Base-by-base conservation (phyloP, 768 basidiomycete genomes). In the Lentinus brumalis region DNA sequence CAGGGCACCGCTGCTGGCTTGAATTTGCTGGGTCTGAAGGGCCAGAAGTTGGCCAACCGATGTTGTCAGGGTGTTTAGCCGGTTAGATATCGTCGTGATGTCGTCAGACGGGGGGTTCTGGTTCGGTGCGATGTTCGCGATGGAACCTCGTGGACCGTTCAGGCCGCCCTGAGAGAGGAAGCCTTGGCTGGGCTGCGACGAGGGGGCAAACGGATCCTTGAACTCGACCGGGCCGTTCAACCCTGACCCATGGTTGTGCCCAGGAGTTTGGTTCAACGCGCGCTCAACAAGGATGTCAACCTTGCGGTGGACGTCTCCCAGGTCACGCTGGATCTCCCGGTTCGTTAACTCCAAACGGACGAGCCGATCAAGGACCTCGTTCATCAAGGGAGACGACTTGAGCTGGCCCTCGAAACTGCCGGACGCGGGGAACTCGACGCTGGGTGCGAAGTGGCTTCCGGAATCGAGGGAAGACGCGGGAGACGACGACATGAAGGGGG, bases 21-120 rank as follows among this genome's bases (percentile, higher is more conserved):
- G 88, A 26, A 87, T 83, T 53, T 81, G 80, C 65, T 92, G 90
- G 1, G 90, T 92, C 71, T 92, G 91, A 45, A 92, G 72, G 2
- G 89, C 88, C 9, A 94, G 82, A 29, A 95, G 81, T 71, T 93
- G 92, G 26, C 92, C 89, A 53, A 95, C 92, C 8, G 93, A 93
- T 2, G 89, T 86, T 16, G 91, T 91, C 67, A 95, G 76, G 10
- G 87, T 87, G 70, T 86, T 89, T 56, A 95, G 78, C 42, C 91
- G 85, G 67, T 90, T 89, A 10, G 89, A 88, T 45, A 93, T 91
- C 53, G 86, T 82, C 10, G 83, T 78, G 59, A 92, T 84, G 72
- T 92, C 91, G 73, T 93, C 89, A 29, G 79, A 71, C 42, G 86
- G 83, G 46, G 79, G 79, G 39, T 81, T 72, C 75, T 91, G 89